Base-by-base conservation (phyloP, 345 rosid species). In the Ceriops zippeliana region DNA sequence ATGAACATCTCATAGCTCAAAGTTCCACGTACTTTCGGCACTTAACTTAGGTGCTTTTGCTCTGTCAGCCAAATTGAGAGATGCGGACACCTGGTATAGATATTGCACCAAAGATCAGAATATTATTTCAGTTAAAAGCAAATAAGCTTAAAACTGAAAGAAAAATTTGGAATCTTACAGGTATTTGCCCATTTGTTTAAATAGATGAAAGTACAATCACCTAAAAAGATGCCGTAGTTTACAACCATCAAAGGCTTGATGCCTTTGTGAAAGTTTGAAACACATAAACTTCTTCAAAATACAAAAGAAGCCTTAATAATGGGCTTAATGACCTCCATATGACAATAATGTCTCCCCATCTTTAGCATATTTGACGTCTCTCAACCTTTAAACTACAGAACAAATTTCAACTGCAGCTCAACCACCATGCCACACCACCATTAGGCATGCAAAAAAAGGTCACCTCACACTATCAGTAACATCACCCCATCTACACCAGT, bases 1-100 rank as follows among this genome's bases (percentile, higher is more conserved):
- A 63, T 52, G 46, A 69, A 64, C 28, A 19, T 13, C 46, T 76
- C 73, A 89, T 78, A 91, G 76, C 62, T 89, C 96, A 37, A 91
- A 78, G 79, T 85, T 83, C 97, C 96, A 91, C 7, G 86, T 85
- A 9, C 81, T 87, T 82, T 91, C 97, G 5, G 93, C 97, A 8
- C 67, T 86, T 67, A 87, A 32, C 63, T 86, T 91, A 4, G 97
- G 96, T 58, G 81, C 71, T 78, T 86, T 87, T 37, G 67, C 54
- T 74, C 86, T 90, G 57, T 91, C 97, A 2, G 80, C 89, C 65
- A 91, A 79, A 52, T 87, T 85, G 81, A 91, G 67, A 28, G 93
- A 81, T 49, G 96, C 91, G 15, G 79, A 73, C 17, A 91, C 63
- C 97, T 91, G 81, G 17, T 38, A 57, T 58, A 63, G 57, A 70